These are phyloP conservation scores for Elsinoe arachidis DNA, from an alignment of 2,329 filamentous ascomycete genomes.

Conservation along the genomic window DNA sequence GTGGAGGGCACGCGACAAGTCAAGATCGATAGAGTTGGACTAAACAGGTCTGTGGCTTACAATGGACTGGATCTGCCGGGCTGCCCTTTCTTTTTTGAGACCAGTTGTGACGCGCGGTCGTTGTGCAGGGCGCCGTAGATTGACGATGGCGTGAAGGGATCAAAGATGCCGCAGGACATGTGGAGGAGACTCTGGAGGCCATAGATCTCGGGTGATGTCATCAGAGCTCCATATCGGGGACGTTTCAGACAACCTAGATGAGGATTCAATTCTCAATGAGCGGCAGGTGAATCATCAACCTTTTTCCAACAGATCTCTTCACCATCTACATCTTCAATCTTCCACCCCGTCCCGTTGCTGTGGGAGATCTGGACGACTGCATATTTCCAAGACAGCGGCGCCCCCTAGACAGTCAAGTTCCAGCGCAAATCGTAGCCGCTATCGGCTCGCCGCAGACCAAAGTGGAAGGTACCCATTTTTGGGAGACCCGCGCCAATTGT, in stretches of 20 bases:
- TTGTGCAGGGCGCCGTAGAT: background rate
- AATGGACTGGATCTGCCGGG: background rate
- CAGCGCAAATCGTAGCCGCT: slow-evolving; percentile 4
- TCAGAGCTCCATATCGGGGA: background rate
- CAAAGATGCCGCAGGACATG: background rate
- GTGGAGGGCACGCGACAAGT: background rate
- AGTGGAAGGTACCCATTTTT: too few relatives aligned
- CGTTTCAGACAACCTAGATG: background rate
- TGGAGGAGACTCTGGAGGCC: background rate
- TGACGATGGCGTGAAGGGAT: slow-evolving; percentile 1
- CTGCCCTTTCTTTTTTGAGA: slow-evolving; percentile 2
- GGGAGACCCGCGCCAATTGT: too few relatives aligned
- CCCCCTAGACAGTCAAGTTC: background rate
- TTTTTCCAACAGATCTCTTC: background rate
- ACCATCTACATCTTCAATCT: background rate
- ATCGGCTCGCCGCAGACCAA: slow-evolving; percentile 1
- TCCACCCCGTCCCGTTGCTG: background rate
- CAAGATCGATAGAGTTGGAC: slow-evolving; percentile 1
- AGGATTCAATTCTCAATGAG: background rate
- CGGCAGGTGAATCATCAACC: background rate
- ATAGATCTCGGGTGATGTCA: slow-evolving; percentile 12
- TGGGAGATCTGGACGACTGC: slow-evolving; percentile 3
- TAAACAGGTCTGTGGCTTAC: slow-evolving; percentile 8
- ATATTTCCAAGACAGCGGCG: slow-evolving; percentile 11
- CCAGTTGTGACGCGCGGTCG: slow-evolving; percentile 6